These are phyloP conservation scores for Auriscalpium microsporum DNA, from an alignment of 768 basidiomycete species.

Conservation along the genomic window DNA sequence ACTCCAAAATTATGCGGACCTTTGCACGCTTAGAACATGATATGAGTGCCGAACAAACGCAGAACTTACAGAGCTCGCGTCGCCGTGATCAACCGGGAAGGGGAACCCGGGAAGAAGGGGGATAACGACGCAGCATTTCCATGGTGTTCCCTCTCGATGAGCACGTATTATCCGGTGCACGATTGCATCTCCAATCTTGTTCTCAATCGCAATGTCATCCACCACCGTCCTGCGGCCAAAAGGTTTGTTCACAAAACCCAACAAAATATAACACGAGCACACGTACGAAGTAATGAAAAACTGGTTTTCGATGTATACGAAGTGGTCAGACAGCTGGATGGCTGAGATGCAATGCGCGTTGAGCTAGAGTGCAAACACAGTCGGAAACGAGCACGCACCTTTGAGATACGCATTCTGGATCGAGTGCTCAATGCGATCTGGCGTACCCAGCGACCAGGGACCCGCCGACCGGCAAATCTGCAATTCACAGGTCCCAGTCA, in stretches of 20 bases:
- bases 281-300: slow-evolving; percentile 85
- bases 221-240: slow-evolving; percentile 55
- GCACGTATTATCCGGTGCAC: slow-evolving; percentile 88
- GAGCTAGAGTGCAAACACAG: background rate
- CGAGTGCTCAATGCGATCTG: slow-evolving; percentile 76
- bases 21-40: slow-evolving; percentile 22
- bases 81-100: slow-evolving; percentile 85
- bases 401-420: slow-evolving; percentile 93
- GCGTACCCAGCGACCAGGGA: slow-evolving; percentile 94
- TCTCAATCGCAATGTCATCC: slow-evolving; percentile 81
- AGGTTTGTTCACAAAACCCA: background rate
- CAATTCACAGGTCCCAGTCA: slow-evolving; percentile 94
- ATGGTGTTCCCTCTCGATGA: slow-evolving; percentile 67
- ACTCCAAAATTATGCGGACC: slow-evolving; percentile 93
- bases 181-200: slow-evolving; percentile 90
- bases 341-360: slow-evolving; percentile 33
- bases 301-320: slow-evolving; percentile 97
- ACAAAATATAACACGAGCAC: background rate
- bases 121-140: slow-evolving; percentile 90
- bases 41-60: background rate
- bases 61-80: slow-evolving; percentile 76
- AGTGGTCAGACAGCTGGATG: slow-evolving; percentile 90
- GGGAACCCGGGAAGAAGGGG: slow-evolving; percentile 91
- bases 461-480: slow-evolving; percentile 95
- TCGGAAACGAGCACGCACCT: slow-evolving; percentile 33